Evolutionary conservation across 140 eudicot genomes (phyloP), one percentile per base, ranked within the genome.

Genomic region (Ambrosia hybrid): DNA sequence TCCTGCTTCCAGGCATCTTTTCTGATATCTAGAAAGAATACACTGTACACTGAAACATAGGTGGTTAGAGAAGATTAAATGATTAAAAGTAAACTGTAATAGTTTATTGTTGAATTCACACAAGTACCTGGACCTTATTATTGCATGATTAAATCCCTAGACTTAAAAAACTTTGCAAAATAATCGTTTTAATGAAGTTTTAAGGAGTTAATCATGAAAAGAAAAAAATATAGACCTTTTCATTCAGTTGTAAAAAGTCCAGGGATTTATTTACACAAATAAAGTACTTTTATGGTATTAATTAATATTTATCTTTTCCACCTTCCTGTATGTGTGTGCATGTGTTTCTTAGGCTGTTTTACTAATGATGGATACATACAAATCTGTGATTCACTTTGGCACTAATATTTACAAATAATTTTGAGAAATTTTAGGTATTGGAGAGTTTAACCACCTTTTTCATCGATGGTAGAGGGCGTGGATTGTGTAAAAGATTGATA

Each of bases 401-500:
- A 53, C 38, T 76, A 70, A 52, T 46, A 49, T 63, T 51, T 51
- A 52, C 13, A 4, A 63, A 16, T 26, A 26, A 37, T 67, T 72
- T 79, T 72, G 56, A 60, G 30, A 57, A 67, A 71, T 58, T 69
- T 39, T 73, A 93, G 98, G 87, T 83, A n/a, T 81, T 93, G 84
- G 94, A 84, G 86, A 84, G 84, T 75, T 83, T 90, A 60, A 70
- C 89, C 6, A 33, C 78, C 75, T 76, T 80, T 52, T 85, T 90
- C 37, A 68, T 79, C 5, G 96, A 90, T 65, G 99, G 94, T 46
- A 79, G 89, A 81, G 99, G 99, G 39, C 89, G 88, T 67, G 99
- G 97, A 52, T 65, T 93, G 46, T 93, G 99, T 80, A 90, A 85
- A 73, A 88, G 96, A 77, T 88, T 93, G 46, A 65, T 90, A 58